Conservation (phyloP, 257 asterid genomes). For the Solanum arcanum region DNA sequence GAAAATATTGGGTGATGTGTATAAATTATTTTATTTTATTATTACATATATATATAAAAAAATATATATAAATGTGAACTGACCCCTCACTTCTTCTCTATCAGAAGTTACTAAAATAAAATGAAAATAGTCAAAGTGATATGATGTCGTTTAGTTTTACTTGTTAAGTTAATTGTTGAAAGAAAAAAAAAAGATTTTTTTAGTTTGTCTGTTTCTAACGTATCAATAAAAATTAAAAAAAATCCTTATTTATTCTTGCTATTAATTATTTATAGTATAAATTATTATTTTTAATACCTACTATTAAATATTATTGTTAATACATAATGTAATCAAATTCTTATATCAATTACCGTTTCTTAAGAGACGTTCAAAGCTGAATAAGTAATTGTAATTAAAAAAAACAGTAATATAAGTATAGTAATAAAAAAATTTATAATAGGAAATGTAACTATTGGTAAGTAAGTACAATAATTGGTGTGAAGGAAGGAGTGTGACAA, state of each 20-base stretch:
- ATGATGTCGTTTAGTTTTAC: too few relatives aligned
- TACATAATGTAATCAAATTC: too few relatives aligned
- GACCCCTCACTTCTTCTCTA: not conserved
- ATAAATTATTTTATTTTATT: not conserved
- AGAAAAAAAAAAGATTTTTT: not conserved
- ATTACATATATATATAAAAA: too few relatives aligned
- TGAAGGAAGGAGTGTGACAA: slow-evolving; percentile 19
- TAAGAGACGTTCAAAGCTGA: rapidly evolving
- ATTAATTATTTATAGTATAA: too few relatives aligned
- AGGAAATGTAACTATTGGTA: not conserved
- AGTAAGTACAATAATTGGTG: slow-evolving; percentile 1
- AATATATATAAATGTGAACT: not conserved
- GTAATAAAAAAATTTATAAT: not conserved
- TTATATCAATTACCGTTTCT: too few relatives aligned
- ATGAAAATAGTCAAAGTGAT: not conserved
- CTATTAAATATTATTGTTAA: too few relatives aligned
- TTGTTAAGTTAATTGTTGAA: too few relatives aligned
- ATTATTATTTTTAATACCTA: too few relatives aligned
- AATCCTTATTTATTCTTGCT: too few relatives aligned
- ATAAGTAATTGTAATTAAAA: too few relatives aligned
- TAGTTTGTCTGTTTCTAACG: too few relatives aligned
- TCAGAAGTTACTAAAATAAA: not conserved
- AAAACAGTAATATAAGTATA: not conserved
- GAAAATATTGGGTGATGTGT: not conserved
- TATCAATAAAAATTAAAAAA: too few relatives aligned